Conservation (phyloP, 108 stramenopile species). For the Conticribra weissflogii region DNA sequence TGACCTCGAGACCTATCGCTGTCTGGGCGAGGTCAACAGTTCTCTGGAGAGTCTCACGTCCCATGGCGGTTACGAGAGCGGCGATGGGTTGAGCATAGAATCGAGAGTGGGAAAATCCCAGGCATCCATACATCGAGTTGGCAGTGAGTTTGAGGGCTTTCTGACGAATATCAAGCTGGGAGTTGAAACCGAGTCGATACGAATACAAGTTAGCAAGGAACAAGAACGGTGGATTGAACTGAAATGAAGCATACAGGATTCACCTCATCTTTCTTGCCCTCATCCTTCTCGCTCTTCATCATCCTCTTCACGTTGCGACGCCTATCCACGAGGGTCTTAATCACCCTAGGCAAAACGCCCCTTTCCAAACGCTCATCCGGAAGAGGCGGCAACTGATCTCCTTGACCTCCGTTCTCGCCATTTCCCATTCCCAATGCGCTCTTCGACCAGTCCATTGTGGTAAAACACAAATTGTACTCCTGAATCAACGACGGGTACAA, state of each 20-base stretch:
- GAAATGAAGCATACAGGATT: too few relatives aligned
- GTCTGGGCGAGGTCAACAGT: conserved; percentile 95
- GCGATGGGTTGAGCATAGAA: conserved; percentile 99
- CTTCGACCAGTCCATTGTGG: conserved; percentile 94
- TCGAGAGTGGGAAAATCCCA: conserved; percentile 95
- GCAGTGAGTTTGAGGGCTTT: conserved; percentile 98
- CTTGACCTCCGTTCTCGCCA: conserved; percentile 45
- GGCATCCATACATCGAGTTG: conserved; percentile 99
- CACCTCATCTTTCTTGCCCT: conserved; percentile 78
- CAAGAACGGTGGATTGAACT: too few relatives aligned
- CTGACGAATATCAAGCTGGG: conserved; percentile 96
- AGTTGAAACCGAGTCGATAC: conserved; percentile 11
- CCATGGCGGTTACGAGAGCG: conserved; percentile 97
- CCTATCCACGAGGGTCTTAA: conserved; percentile 94
- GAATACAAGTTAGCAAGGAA: not conserved
- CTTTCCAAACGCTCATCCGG: conserved; percentile 80
- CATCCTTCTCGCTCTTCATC: conserved; percentile 85
- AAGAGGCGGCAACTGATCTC: conserved; percentile 80
- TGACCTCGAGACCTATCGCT: conserved; percentile 95
- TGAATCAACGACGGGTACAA: conserved; percentile 99
- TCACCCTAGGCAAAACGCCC: conserved; percentile 97
- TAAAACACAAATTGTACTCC: conserved; percentile 99
- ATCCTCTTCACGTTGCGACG: conserved; percentile 93
- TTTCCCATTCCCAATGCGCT: conserved; percentile 28
- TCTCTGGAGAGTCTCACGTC: conserved; percentile 96